Evolutionary conservation across 2,329 filamentous ascomycete genomes (phyloP).

Genomic region (Claviceps sp.): DNA sequence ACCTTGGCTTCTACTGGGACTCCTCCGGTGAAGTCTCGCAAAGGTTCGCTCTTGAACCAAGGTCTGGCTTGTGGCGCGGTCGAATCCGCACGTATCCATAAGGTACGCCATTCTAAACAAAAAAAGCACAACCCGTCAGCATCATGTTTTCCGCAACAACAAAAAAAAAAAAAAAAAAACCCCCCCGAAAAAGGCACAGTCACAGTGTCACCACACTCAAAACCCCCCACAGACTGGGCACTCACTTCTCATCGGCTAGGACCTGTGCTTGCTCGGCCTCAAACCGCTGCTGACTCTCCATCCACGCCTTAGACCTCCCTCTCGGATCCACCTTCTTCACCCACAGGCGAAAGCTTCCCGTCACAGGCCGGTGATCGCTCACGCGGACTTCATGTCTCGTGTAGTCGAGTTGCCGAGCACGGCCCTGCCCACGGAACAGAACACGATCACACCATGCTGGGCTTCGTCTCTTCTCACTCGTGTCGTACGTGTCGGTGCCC

Average conservation of each 20-base stretch:
- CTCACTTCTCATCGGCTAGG: slow-evolving; percentile 65
- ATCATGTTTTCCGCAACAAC: neutral
- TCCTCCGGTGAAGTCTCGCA: slow-evolving; percentile 15
- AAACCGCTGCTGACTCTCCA: slow-evolving; percentile 62
- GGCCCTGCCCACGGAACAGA: slow-evolving; percentile 68
- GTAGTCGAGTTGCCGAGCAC: slow-evolving; percentile 81
- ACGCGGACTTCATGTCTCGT: slow-evolving; percentile 76
- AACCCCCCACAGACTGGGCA: neutral
- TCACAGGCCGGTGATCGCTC: slow-evolving; percentile 88
- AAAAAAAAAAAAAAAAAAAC: neutral
- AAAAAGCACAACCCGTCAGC: neutral
- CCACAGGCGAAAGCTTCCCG: slow-evolving; percentile 66
- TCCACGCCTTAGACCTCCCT: slow-evolving; percentile 53
- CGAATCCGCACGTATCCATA: slow-evolving; percentile 38
- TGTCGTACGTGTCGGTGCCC: slow-evolving; percentile 85
- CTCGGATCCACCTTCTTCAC: slow-evolving; percentile 68
- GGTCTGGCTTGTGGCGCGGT: slow-evolving; percentile 33
- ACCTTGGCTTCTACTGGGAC: slow-evolving; percentile 12
- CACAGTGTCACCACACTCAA: neutral
- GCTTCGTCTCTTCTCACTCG: slow-evolving; percentile 83
- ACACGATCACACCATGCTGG: slow-evolving; percentile 96
- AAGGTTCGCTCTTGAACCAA: slow-evolving; percentile 29
- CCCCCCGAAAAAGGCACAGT: neutral
- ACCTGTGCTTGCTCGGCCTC: slow-evolving; percentile 56
- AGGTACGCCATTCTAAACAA: slow-evolving; percentile 36